Base-by-base conservation (phyloP, 257 asterid species). In the Jaltomata sinuosa region DNA sequence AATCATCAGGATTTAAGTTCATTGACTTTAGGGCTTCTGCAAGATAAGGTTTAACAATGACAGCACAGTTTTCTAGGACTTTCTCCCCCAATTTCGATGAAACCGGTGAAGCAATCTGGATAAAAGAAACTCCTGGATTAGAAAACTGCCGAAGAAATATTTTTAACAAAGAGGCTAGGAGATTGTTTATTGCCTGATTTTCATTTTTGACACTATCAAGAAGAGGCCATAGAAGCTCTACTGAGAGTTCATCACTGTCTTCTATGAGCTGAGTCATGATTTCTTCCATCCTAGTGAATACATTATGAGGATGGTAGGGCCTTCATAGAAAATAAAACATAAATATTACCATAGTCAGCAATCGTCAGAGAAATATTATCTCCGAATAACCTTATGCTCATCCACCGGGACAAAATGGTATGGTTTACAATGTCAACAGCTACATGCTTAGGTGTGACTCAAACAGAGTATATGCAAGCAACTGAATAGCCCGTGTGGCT, bases 21-120 rank as follows among this genome's bases (percentile, higher is more conserved):
- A 81, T 84, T 55, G 83, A 79, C 85, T 86, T 79, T 83, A 90
- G 87, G 6, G 91, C 88, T 77, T 87, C 88, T 50, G 76, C 85
- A 57, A 93, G 84, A 78, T 69, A 83, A 53, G 69, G 62, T 84
- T 76, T 88, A 50, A 93, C 88, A 82, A 80, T 89, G 82, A 87
- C 52, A 45, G 90, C 89, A 86, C 94, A 87, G 32, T 89, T 89
- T 85, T 88, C 87, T 21, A 93, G 55, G 85, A 93, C 92, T 19
- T 85, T 86, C 84, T 80, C 88, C 85, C 92, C 95, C 90, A 93
- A 83, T 68, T 88, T 85, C 90, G 93, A 93, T 19, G 97, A 87
- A 59, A 88, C 11, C 79, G 89, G 91, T 1, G 92, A 89, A 65
- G 80, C 36, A 59, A 49, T 85, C 97, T 93, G 92, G 68, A 87